Evolutionary conservation across 2,329 filamentous ascomycete genomes (phyloP).

Genomic region (Ophidiomyces ophidiicola): DNA sequence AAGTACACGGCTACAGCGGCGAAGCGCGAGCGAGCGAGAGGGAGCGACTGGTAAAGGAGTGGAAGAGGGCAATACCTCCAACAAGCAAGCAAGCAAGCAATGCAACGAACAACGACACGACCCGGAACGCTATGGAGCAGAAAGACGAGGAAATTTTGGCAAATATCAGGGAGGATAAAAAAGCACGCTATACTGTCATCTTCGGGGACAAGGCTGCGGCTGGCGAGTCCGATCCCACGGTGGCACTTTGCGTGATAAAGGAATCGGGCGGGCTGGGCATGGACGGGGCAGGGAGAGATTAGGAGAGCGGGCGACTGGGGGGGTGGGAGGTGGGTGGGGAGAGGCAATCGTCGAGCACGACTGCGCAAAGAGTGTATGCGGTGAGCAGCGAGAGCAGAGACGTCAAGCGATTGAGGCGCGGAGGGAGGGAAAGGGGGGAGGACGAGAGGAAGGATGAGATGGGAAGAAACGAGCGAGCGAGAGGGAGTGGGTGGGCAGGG

Average conservation of each 20-base stretch:
- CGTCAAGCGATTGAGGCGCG: slow-evolving; percentile 3
- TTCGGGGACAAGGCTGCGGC: background rate
- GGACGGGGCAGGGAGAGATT: slow-evolving; percentile 20
- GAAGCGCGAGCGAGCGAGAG: background rate
- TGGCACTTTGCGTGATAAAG: slow-evolving; percentile 14
- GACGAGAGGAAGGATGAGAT: slow-evolving; percentile 13
- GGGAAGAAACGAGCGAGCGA: slow-evolving; percentile 13
- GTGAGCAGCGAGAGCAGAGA: slow-evolving; percentile 15
- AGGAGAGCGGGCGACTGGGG: slow-evolving; percentile 13
- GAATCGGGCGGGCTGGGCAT: slow-evolving; percentile 16
- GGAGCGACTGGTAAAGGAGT: background rate
- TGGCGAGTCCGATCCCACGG: background rate
- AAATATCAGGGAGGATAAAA: background rate
- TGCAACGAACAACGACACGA: background rate
- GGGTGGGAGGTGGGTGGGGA: too few relatives aligned
- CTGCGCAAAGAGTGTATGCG: slow-evolving; percentile 12
- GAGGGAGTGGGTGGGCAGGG: slow-evolving; percentile 5
- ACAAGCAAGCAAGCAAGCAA: slow-evolving; percentile 1
- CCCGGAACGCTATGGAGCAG: background rate
- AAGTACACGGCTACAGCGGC: background rate
- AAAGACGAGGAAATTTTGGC: background rate
- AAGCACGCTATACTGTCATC: slow-evolving; percentile 6
- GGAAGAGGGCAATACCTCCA: slow-evolving; percentile 6
- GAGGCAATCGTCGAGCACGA: background rate
- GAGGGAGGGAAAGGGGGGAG: background rate